A percentile compares a stretch with the other conserved stretches of the same genome.
phyloP scores from a whole-genome alignment of 2,329 filamentous ascomycete species.

The Stagonosporopsis cucurbitacearum region DNA sequence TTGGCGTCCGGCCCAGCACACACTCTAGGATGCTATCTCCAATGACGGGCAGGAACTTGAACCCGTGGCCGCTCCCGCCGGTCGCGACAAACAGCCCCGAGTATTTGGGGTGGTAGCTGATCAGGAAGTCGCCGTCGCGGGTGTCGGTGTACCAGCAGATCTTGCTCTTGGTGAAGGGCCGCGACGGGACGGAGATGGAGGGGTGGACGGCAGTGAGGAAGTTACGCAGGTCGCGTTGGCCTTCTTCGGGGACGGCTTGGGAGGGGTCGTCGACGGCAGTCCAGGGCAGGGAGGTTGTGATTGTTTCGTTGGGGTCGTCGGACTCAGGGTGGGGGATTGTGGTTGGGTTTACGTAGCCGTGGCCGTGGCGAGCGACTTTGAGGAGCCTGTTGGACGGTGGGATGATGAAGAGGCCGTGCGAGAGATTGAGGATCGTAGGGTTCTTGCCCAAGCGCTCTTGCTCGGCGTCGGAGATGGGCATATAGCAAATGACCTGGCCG shows the following conservation, averaged over 20 bases:
- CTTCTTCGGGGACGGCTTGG: conserved; percentile 44
- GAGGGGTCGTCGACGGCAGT: conserved; percentile 59
- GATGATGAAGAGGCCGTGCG: conserved; percentile 75
- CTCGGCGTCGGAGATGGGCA: conserved; percentile 75
- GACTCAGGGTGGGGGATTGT: conserved; percentile 56
- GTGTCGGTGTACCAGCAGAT: conserved; percentile 66
- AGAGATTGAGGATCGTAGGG: conserved; percentile 77
- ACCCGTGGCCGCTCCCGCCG: conserved; percentile 67
- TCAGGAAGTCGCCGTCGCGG: conserved; percentile 61
- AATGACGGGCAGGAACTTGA: conserved; percentile 67
- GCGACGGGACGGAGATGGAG: conserved; percentile 40
- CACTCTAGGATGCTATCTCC: conserved; percentile 62
- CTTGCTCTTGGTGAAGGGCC: conserved; percentile 55
- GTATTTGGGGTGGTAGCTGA: conserved; percentile 59
- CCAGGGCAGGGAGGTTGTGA: conserved; percentile 58
- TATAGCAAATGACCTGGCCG: conserved; percentile 80
- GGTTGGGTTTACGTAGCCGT: conserved; percentile 58
- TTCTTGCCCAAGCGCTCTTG: conserved; percentile 67
- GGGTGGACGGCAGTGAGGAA: conserved; percentile 43
- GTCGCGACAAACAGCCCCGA: conserved; percentile 65
- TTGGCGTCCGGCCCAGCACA: conserved; percentile 50
- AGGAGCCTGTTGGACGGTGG: conserved; percentile 61
- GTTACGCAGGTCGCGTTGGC: conserved; percentile 36
- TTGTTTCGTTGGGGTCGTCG: conserved; percentile 40
- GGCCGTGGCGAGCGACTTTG: conserved; percentile 59